Evolutionary conservation across 768 basidiomycete species (phyloP).

Genomic region (Trametes maxima): DNA sequence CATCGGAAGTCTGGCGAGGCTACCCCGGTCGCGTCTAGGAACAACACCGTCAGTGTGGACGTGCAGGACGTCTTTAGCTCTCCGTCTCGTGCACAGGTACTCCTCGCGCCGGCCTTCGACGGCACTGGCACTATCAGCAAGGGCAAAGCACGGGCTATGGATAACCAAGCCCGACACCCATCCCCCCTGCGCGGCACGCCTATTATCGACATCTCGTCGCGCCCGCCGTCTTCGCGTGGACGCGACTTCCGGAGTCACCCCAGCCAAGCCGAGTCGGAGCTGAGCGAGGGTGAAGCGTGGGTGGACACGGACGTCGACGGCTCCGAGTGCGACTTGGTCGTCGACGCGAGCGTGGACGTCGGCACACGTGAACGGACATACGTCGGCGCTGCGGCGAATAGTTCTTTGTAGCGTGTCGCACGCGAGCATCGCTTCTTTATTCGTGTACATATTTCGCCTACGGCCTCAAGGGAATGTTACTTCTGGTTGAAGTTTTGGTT

Average conservation of each 20-base stretch:
- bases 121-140: slow-evolving; percentile 15
- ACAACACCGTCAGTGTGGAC: neutral
- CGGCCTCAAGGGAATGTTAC: neutral
- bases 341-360: neutral
- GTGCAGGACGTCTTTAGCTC: slow-evolving; percentile 15
- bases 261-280: slow-evolving; percentile 5
- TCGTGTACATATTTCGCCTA: slow-evolving; percentile 1
- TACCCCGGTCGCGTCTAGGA: neutral
- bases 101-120: neutral
- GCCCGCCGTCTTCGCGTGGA: neutral
- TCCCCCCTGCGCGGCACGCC: slow-evolving; percentile 18
- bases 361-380: slow-evolving; percentile 16
- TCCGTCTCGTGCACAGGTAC: neutral
- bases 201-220: slow-evolving; percentile 11
- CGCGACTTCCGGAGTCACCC: neutral
- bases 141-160: slow-evolving; percentile 16
- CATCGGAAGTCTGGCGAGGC: neutral
- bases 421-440: slow-evolving; percentile 1
- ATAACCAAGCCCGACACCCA: neutral
- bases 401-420: slow-evolving; percentile 1
- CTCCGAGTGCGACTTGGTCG: slow-evolving; percentile 28
- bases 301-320: slow-evolving; percentile 44
- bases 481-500: neutral
- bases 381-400: slow-evolving; percentile 10
- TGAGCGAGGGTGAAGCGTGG: slow-evolving; percentile 38